Evolutionary conservation across 148 eudicot species (phyloP).

Genomic region (Vaccinium corymbosum): DNA sequence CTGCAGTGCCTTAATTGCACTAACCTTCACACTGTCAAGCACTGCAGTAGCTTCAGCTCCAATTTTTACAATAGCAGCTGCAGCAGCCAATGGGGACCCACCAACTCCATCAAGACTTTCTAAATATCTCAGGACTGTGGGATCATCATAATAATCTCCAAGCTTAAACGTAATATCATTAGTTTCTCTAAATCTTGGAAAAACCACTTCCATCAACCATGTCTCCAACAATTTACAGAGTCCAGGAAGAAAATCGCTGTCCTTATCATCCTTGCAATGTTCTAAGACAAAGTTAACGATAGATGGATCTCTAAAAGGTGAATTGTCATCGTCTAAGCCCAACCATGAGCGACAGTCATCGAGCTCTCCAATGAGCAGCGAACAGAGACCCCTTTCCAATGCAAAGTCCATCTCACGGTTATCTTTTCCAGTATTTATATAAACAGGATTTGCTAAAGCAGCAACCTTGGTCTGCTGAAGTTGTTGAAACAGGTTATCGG

Average conservation of each 20-base stretch:
- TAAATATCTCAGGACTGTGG: slow-evolving; percentile 75
- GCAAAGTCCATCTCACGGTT: slow-evolving; percentile 80
- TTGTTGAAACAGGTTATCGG: slow-evolving; percentile 85
- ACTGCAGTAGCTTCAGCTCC: slow-evolving; percentile 95
- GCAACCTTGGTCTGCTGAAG: slow-evolving; percentile 79
- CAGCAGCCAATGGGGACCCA: slow-evolving; percentile 89
- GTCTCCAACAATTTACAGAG: slow-evolving; percentile 93
- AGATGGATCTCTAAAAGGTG: slow-evolving; percentile 76
- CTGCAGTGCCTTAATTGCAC: slow-evolving; percentile 74
- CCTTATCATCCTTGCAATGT: slow-evolving; percentile 68
- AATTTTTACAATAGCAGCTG: slow-evolving; percentile 90
- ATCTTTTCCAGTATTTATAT: slow-evolving; percentile 36
- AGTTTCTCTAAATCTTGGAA: slow-evolving; percentile 90
- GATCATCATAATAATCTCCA: slow-evolving; percentile 97
- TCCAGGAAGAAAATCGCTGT: slow-evolving; percentile 78
- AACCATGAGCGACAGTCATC: slow-evolving; percentile 91
- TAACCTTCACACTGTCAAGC: slow-evolving; percentile 72
- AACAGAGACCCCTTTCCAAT: slow-evolving; percentile 91
- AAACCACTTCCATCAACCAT: slow-evolving; percentile 96
- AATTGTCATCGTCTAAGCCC: slow-evolving; percentile 74
- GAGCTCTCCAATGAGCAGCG: slow-evolving; percentile 93
- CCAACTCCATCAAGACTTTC: slow-evolving; percentile 75
- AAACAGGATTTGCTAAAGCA: slow-evolving; percentile 42
- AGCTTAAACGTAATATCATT: slow-evolving; percentile 62
- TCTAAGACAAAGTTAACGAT: slow-evolving; percentile 71